Evolutionary conservation across 495 filamentous ascomycete genomes (phyloP), one percentile per base, ranked within the genome.

Genomic region (Xylaria longipes): DNA sequence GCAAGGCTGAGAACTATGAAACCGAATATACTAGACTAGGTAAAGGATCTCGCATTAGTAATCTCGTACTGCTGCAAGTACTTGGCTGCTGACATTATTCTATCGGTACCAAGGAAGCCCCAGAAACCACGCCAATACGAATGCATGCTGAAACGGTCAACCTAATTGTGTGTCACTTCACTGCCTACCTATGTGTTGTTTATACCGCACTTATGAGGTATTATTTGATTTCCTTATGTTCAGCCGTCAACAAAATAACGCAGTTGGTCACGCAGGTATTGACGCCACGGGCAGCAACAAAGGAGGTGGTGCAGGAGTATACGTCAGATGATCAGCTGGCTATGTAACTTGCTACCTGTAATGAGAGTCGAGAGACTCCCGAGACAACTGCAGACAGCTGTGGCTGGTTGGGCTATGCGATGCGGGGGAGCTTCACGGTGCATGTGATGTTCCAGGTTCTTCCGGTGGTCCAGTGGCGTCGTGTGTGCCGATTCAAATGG

Each of bases 391-490:
- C 43, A 45, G 45, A 15, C 33, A 37, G 22, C 33, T 60, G 57
- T 60, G 57, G 57, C 57, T 60, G 33, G 31, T 60, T 60, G 57
- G 57, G 33, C 3, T 27, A 22, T 43, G 65, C 48, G 25, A 22
- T 43, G 65, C 48, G 25, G 65, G 46, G 46, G n/a, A 52, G 29
- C 45, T 27, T 56, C 43, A n/a, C n/a, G n/a, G n/a, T n/a, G n/a
- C 63, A 52, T 22, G 62, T 45, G 39, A 54, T 22, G 31, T 35
- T 17, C 46, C 65, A 67, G 29, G 31, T 56, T 48, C 65, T 67
- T 67, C 65, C 65, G 65, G 65, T 67, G 65, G 65, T 56, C 65
- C 65, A 67, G 65, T 67, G 65, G 65, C 65, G 65, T 29, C 65
- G 48, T 56, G 20, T 56, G 20, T 17, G 45, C 48, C 33, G 29